These are phyloP conservation scores for Trichopus zeylanicus DNA, from an alignment of 116 monocot species.

Conservation along the genomic window DNA sequence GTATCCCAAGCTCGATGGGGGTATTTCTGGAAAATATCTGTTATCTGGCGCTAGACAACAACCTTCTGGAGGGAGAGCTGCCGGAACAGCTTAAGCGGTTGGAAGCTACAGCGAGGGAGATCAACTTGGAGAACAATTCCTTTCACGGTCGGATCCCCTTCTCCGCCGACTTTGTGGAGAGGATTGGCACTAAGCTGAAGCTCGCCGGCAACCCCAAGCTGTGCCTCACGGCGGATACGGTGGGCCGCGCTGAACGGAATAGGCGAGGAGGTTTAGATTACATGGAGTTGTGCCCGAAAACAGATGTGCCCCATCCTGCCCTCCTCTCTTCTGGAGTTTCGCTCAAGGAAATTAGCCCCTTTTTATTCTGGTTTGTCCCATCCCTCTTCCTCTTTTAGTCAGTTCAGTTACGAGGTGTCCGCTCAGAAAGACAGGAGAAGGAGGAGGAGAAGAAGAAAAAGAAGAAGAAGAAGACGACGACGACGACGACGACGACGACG, in stretches of 20 bases:
- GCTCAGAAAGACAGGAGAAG: too few relatives aligned
- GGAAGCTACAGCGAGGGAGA: slow-evolving; percentile 41
- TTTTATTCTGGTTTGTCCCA: slow-evolving; percentile 2
- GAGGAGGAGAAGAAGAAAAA: too few relatives aligned
- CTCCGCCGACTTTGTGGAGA: slow-evolving; percentile 39
- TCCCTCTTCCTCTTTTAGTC: not conserved
- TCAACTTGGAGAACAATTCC: slow-evolving; percentile 54
- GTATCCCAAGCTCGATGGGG: slow-evolving; percentile 55
- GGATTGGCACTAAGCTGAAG: slow-evolving; percentile 56
- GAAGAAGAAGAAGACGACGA: too few relatives aligned
- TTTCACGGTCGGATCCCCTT: slow-evolving; percentile 57
- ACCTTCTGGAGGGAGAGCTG: slow-evolving; percentile 40
- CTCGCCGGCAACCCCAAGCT: slow-evolving; percentile 46
- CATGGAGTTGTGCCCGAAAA: slow-evolving; percentile 24
- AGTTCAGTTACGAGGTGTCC: not conserved
- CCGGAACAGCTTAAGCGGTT: slow-evolving; percentile 47
- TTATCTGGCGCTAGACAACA: slow-evolving; percentile 44
- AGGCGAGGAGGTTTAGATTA: slow-evolving; percentile 12
- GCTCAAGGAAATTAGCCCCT: not conserved
- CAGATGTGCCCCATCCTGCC: slow-evolving; percentile 22
- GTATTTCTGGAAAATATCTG: slow-evolving; percentile 32
- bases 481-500: too few relatives aligned
- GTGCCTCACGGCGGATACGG: slow-evolving; percentile 26
- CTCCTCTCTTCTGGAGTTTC: slow-evolving; percentile 3
- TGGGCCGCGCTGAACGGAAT: slow-evolving; percentile 1